These are phyloP conservation scores for Phaseolus coccineus DNA, from an alignment of 331 rosid genomes.

Conservation along the genomic window DNA sequence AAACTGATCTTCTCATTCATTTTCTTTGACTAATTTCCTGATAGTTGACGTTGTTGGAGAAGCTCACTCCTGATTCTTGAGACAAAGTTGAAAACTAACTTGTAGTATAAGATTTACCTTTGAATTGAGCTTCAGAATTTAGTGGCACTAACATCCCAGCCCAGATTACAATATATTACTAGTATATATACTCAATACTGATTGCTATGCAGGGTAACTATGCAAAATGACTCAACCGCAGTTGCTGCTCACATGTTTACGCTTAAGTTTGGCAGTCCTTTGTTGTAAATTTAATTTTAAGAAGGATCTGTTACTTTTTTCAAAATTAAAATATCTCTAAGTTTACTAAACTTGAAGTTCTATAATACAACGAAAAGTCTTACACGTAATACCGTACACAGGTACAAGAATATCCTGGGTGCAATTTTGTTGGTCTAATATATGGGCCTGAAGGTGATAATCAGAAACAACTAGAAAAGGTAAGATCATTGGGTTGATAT, in stretches of 20 bases:
- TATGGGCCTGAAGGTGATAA: slow-evolving; percentile 86
- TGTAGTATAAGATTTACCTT: neutral
- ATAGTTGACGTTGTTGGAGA: neutral
- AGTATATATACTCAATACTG: neutral
- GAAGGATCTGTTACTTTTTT: slow-evolving; percentile 27
- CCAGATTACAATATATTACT: slow-evolving; percentile 24
- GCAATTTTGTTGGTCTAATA: slow-evolving; percentile 79
- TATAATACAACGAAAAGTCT: slow-evolving; percentile 22
- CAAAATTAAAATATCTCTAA: neutral
- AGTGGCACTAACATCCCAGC: neutral
- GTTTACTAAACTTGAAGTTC: slow-evolving; percentile 35
- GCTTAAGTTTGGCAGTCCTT: slow-evolving; percentile 18
- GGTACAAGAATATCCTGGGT: slow-evolving; percentile 84
- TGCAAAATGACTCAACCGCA: slow-evolving; percentile 22
- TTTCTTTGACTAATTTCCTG: slow-evolving; percentile 34
- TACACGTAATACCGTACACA: slow-evolving; percentile 50
- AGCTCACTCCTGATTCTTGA: slow-evolving; percentile 23
- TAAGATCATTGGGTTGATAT: slow-evolving; percentile 46
- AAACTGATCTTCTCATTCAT: slow-evolving; percentile 30
- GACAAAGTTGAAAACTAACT: slow-evolving; percentile 24
- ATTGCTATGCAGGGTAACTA: slow-evolving; percentile 22
- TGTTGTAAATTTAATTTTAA: slow-evolving; percentile 26
- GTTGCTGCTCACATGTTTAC: neutral
- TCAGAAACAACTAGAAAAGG: slow-evolving; percentile 88
- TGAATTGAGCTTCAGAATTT: slow-evolving; percentile 26